Base-by-base conservation (phyloP, 2,329 filamentous ascomycete species). In the Cladorrhinum sp. region DNA sequence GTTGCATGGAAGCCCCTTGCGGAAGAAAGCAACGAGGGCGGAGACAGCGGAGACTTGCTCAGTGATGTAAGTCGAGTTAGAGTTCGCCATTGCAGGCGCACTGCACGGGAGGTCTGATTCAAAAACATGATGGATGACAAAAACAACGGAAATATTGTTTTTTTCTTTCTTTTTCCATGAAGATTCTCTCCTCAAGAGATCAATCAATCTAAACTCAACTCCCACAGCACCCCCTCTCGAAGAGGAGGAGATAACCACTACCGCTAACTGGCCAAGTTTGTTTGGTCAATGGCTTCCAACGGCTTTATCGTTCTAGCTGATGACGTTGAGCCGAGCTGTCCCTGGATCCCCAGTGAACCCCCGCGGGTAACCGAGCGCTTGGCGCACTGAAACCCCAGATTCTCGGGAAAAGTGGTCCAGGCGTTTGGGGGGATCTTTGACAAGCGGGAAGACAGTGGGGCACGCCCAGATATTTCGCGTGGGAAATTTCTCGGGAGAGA, bases 1-100 rank as follows among this genome's bases (percentile, higher is more conserved):
- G 82, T 80, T 49, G 79, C 77, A 64, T 84, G 81, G 68, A 86
- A 84, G 62, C 76, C 77, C 67, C 80, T 77, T 26, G 73, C 67
- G 24, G 61, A 51, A 46, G 18, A 21, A 2, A 57, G 55, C 39
- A 55, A 52, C 7, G 50, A 62, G 21, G 46, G 48, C 26, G 57
- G 60, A 50, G 61, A 58, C 73, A 64, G 61, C 66, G 55, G 48
- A 49, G 60, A 21, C 33, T 60, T 23, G 20, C 56, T 36, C 36
- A 54, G n/a, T 46, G 56, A 48, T 28, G 72, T 69, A 67, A 46
- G 62, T 72, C 75, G 65, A 72, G 68, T 62, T 77, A 68, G 52
- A 21, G 50, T 56, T 48, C 60, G 78, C 77, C 79, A 81, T 79
- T 83, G 82, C 64, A 75, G 77, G 64, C 77, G 77, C 64, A 84